Evolutionary conservation across 495 filamentous ascomycete species (phyloP).

Genomic region (Xylaria sp.): DNA sequence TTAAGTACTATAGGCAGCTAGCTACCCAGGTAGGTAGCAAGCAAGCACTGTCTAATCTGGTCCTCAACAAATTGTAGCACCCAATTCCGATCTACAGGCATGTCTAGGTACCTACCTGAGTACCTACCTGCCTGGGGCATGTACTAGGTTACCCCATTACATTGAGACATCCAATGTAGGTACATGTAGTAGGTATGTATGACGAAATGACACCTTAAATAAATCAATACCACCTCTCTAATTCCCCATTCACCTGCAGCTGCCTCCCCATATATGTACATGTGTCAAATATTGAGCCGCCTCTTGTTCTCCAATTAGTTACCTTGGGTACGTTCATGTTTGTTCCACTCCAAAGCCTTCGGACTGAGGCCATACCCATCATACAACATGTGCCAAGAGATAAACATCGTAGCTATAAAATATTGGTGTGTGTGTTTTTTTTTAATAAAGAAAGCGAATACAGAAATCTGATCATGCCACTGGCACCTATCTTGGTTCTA

Average conservation of each 20-base stretch:
- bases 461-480: background rate
- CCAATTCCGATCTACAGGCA: background rate
- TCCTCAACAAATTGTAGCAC: background rate
- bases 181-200: too few relatives aligned
- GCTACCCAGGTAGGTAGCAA: too few relatives aligned
- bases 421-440: constrained; percentile 2
- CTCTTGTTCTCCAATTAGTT: background rate
- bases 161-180: too few relatives aligned
- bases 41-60: background rate
- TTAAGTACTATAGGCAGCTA: too few relatives aligned
- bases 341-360: background rate
- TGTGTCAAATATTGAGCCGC: background rate
- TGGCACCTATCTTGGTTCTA: constrained; percentile 37
- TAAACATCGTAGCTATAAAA: background rate
- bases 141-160: background rate
- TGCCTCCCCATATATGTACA: background rate
- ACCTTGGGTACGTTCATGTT: background rate
- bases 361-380: background rate
- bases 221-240: background rate
- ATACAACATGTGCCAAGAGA: background rate
- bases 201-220: background rate
- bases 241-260: background rate
- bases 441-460: background rate
- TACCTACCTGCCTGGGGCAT: background rate
- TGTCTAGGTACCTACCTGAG: background rate